Percentiles rank a stretch among this genome's conserved stretches.
phyloP scores from a whole-genome alignment of 108 stramenopile genomes.

The Pseudonitzschia delicatissima region DNA sequence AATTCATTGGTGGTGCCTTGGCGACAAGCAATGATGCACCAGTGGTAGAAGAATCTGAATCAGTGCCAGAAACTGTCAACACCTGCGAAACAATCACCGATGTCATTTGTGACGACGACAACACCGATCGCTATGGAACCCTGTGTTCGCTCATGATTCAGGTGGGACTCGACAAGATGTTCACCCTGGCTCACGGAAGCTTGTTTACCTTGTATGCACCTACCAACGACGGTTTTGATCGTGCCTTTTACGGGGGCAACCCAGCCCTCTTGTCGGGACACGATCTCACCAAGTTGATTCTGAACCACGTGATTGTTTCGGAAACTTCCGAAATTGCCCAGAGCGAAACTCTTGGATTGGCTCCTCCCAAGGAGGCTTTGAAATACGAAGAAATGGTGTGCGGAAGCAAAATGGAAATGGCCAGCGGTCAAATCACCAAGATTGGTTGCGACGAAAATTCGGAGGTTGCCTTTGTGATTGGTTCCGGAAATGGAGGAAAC shows the following conservation, averaged over 20 bases:
- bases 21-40: neutral
- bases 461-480: neutral
- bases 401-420: neutral
- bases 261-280: slow-evolving; percentile 1
- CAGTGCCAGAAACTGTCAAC: neutral
- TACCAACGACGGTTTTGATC: neutral
- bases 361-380: neutral
- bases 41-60: neutral
- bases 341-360: neutral
- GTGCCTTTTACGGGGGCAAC: neutral
- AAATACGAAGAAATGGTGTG: slow-evolving; percentile 6
- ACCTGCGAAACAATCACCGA: neutral
- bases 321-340: neutral
- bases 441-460: slow-evolving; percentile 2
- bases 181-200: neutral
- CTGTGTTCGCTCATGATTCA: slow-evolving; percentile 8
- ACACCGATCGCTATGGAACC: neutral
- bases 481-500: neutral
- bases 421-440: slow-evolving; percentile 1
- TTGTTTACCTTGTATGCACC: neutral
- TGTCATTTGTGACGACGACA: neutral
- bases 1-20: too few species aligned
- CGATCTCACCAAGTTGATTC: slow-evolving; percentile 2
- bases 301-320: neutral
- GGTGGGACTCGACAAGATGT: neutral